These are phyloP conservation scores for Ustilago vetiveriae DNA, from an alignment of 1,284 basidiomycete genomes.

Conservation along the genomic window DNA sequence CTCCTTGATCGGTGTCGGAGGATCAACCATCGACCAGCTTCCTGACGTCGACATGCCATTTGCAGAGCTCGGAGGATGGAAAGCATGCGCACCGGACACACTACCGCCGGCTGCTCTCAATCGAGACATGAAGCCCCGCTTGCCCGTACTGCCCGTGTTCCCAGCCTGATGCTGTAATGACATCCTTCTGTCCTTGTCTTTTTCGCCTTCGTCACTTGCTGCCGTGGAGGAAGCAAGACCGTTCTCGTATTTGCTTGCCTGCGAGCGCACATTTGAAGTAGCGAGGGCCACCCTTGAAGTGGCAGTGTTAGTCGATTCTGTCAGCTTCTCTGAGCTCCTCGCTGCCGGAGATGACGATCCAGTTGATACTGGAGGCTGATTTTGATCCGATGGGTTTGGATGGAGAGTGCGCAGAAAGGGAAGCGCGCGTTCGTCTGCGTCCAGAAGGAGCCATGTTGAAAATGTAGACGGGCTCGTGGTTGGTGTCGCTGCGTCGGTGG, in stretches of 20 bases:
- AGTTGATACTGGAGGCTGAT: not conserved
- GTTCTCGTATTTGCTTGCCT: conserved; percentile 31
- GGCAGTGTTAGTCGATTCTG: conserved; percentile 23
- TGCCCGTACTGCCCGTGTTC: conserved; percentile 8
- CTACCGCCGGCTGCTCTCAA: conserved; percentile 23
- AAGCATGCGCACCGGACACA: conserved; percentile 11
- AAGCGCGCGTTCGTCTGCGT: conserved; percentile 19
- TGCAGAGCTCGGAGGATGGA: conserved; percentile 3
- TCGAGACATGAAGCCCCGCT: conserved; percentile 35
- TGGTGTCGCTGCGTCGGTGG: not conserved
- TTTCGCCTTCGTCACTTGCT: not conserved
- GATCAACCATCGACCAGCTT: conserved; percentile 31
- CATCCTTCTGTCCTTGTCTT: conserved; percentile 28
- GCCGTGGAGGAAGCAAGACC: conserved; percentile 1
- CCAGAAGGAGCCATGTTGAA: conserved; percentile 39
- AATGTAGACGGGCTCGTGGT: not conserved
- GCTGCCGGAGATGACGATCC: conserved; percentile 21
- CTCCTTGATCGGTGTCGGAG: conserved; percentile 20
- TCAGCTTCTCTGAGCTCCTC: conserved; percentile 25
- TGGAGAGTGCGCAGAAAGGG: conserved; percentile 28
- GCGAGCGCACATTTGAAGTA: conserved; percentile 15
- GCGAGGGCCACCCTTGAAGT: not conserved
- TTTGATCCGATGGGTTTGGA: not conserved
- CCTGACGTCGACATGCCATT: conserved; percentile 22
- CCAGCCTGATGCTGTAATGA: conserved; percentile 16